Evolutionary conservation across 768 basidiomycete species (phyloP).

Genomic region (Tulasnella calospora): DNA sequence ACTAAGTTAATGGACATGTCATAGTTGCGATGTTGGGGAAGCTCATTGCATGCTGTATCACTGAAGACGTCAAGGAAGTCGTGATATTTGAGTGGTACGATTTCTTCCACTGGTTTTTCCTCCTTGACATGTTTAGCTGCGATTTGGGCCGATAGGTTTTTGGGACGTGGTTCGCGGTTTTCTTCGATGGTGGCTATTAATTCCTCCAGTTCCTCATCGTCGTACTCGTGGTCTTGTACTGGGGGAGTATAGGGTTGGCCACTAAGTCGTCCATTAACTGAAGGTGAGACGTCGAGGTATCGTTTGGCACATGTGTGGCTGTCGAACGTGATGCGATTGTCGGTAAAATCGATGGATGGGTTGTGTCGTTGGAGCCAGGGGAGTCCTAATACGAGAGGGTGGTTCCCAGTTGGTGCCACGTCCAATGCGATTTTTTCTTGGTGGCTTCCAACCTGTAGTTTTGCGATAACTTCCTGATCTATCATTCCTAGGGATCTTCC

Average conservation of each 20-base stretch:
- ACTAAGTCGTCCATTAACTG: neutral
- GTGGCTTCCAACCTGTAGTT: too few relatives aligned
- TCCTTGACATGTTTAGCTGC: neutral
- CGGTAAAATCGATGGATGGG: neutral
- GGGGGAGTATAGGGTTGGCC: neutral
- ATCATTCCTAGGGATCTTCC: too few relatives aligned
- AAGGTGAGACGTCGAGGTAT: neutral
- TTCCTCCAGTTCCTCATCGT: too few relatives aligned
- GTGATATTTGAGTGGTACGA: slow-evolving; percentile 35
- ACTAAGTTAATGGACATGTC: slow-evolving; percentile 40
- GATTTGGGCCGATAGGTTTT: neutral
- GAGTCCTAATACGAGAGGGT: neutral
- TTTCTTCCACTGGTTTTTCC: neutral
- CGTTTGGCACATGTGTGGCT: neutral
- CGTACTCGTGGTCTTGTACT: too few relatives aligned
- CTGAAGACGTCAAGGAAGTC: slow-evolving; percentile 36
- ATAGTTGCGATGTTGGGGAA: slow-evolving; percentile 39
- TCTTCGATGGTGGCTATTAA: too few relatives aligned
- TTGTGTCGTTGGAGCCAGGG: slow-evolving; percentile 7
- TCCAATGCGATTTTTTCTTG: slow-evolving; percentile 5
- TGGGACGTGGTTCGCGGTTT: neutral
- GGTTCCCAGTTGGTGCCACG: neutral
- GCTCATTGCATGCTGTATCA: slow-evolving; percentile 32
- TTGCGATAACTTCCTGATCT: too few relatives aligned
- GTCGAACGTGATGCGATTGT: neutral